These are phyloP conservation scores for Tetrapisispora pingtungensis DNA, from an alignment of 805 yeast species.

Conservation along the genomic window DNA sequence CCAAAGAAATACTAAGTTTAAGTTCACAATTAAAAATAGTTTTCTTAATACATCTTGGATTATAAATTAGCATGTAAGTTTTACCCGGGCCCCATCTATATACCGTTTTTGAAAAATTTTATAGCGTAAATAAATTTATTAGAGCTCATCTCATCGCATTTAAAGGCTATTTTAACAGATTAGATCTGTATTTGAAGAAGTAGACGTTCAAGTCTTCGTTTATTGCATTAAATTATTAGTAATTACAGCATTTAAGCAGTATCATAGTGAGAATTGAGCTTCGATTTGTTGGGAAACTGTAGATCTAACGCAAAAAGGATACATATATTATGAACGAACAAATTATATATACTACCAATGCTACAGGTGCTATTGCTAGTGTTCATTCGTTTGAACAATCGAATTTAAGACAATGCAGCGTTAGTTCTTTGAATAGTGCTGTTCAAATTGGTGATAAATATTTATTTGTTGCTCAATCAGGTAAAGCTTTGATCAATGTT, in stretches of 20 bases:
- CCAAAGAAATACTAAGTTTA: no score
- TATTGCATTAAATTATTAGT: no score
- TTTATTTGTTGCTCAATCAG: conserved; percentile 54
- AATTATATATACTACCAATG: conserved; percentile 23
- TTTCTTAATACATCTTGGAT: no score
- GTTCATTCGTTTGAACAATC: conserved; percentile 25
- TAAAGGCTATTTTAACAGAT: no score
- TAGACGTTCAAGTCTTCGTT: no score
- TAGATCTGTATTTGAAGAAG: no score
- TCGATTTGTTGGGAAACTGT: no score
- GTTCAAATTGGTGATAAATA: conserved; percentile 46
- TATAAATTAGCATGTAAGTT: background rate
- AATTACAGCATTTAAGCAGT: no score
- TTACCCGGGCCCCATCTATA: no score
- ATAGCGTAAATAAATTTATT: conserved; percentile 2
- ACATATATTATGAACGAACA: conserved; percentile 15
- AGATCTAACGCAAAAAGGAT: no score
- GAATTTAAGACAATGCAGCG: conserved; percentile 32
- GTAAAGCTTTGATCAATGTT: conserved; percentile 65
- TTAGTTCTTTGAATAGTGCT: conserved; percentile 40
- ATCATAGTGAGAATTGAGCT: no score
- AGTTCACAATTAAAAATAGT: no score
- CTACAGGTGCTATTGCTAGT: conserved; percentile 22
- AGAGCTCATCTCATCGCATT: conserved; percentile 17
- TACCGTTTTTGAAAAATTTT: background rate